These are phyloP conservation scores for Tetraselmis chui DNA, from an alignment of 139 green algal species.

Conservation along the genomic window DNA sequence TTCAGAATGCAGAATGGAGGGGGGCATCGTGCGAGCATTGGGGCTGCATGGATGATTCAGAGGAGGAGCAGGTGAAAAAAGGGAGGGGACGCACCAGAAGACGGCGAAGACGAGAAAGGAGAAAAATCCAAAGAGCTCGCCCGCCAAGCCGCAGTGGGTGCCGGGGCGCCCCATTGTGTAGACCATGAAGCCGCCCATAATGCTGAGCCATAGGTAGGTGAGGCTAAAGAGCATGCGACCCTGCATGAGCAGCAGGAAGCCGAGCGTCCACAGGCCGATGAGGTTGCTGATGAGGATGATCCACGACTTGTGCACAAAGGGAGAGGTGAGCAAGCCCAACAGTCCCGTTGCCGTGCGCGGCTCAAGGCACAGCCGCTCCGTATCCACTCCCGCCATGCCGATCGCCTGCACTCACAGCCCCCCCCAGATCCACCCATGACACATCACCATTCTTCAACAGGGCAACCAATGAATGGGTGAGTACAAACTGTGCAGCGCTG, in stretches of 20 bases:
- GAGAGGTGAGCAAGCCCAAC: background rate
- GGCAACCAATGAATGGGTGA: too few species aligned
- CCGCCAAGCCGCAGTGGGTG: background rate
- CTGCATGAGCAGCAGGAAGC: background rate
- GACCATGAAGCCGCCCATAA: background rate
- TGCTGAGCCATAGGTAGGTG: background rate
- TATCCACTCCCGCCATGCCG: background rate
- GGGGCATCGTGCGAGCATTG: background rate
- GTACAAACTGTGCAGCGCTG: too few species aligned
- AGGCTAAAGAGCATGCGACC: background rate
- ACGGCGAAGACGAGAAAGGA: background rate
- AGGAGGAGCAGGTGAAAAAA: too few species aligned
- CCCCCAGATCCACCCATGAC: too few species aligned
- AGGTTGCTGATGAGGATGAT: background rate
- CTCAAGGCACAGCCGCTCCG: background rate
- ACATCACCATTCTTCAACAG: too few species aligned
- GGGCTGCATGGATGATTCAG: too few species aligned
- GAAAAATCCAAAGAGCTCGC: background rate
- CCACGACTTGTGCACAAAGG: background rate
- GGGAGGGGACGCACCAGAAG: background rate
- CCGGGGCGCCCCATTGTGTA: background rate
- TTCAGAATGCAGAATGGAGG: too few species aligned
- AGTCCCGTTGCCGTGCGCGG: background rate
- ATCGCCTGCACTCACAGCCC: too few species aligned
- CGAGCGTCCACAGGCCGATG: background rate